Conservation (phyloP, 495 filamentous ascomycete genomes). For the Hyphodiscus hymeniophilus region DNA sequence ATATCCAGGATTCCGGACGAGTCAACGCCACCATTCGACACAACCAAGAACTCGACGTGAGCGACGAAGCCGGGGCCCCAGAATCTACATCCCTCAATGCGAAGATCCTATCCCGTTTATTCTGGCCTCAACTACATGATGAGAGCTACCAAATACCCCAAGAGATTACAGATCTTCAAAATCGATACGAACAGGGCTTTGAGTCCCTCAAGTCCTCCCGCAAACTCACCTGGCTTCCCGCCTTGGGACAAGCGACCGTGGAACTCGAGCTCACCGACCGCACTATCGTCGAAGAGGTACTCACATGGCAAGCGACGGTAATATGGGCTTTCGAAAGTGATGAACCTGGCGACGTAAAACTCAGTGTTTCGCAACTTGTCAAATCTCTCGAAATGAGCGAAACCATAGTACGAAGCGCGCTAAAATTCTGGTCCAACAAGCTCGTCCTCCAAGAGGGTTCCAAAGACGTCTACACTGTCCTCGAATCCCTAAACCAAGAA, state of each 20-base stretch:
- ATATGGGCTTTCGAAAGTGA: conserved; percentile 72
- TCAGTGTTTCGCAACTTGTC: conserved; percentile 55
- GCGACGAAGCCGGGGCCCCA: conserved; percentile 10
- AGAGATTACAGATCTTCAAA: conserved; percentile 53
- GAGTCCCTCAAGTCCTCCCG: conserved; percentile 68
- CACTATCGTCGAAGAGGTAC: conserved; percentile 59
- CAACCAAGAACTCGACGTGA: conserved; percentile 24
- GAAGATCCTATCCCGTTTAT: conserved; percentile 84
- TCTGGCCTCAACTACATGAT: conserved; percentile 81
- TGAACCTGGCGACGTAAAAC: conserved; percentile 20
- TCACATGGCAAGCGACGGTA: conserved; percentile 82
- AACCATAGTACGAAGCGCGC: conserved; percentile 63
- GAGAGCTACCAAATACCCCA: conserved; percentile 67
- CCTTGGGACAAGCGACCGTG: conserved; percentile 71
- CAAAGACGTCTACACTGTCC: conserved; percentile 49
- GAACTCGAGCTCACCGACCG: conserved; percentile 80
- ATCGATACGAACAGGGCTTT: conserved; percentile 68
- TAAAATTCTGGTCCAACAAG: conserved; percentile 79
- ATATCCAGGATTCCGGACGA: conserved; percentile 78
- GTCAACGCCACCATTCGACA: conserved; percentile 58
- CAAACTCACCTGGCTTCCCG: conserved; percentile 81
- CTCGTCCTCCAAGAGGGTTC: conserved; percentile 58
- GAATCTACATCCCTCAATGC: conserved; percentile 51
- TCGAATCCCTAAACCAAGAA: conserved; percentile 52
- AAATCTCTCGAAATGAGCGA: conserved; percentile 66